Conservation (phyloP, 345 rosid species). For the sweet orange (Citrus sinensis) region DVS_A1.0 CM039163.1:48722501-48723000, state of each 20-base stretch:
- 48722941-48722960: constrained; percentile 18
- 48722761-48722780: neutral
- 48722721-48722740: constrained; percentile 36
- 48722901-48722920: neutral
- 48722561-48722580: too few species aligned
- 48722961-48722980: neutral
- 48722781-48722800: neutral
- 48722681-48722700: neutral
- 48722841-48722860: constrained; percentile 14
- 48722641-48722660: too few species aligned
- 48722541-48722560: too few species aligned
- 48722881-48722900: constrained; percentile 36
- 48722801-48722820: too few species aligned
- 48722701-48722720: neutral
- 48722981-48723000: too few species aligned
- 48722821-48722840: neutral
- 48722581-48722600: too few species aligned
- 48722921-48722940: constrained; percentile 19
- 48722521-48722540: too few species aligned
- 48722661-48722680: too few species aligned
- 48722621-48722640: too few species aligned
- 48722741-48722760: constrained; percentile 16
- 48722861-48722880: constrained; percentile 38
- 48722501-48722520: neutral
- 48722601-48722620: too few species aligned